Evolutionary conservation across 495 filamentous ascomycete genomes (phyloP), one percentile per base, ranked within the genome.

Genomic region (Endocarpon pusillum): DNA sequence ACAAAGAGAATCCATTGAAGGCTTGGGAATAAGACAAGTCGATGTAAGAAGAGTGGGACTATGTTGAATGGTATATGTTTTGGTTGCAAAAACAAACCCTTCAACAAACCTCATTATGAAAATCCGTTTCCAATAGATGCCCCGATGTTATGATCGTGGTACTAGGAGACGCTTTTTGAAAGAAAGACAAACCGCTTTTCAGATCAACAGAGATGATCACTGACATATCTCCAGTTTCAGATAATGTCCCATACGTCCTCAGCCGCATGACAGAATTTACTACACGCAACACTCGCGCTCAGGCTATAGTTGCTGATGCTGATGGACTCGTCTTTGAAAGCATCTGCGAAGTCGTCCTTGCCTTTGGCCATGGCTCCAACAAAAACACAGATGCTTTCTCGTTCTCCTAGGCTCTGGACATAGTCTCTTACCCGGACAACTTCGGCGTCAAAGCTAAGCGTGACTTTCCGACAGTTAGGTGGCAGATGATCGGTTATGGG

Each of bases 281-380:
- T 91, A 64, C 89, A 97, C 21, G 89, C 89, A 20, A 97, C 87
- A 61, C 84, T 93, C 30, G 89, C 89, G 48, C 81, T 91, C 29
- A 97, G 66, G 55, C 81, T 92, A 71, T 78, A 97, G 55, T 94
- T 92, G 62, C 89, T 94, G 58, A 97, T 94, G 44, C 81, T 79
- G 59, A 97, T 94, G 43, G 87, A 77, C 53, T 97, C 89, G 53
- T 97, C 89, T 44, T 94, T 89, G 60, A 76, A 85, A 23, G 67
- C 63, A 50, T 97, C 89, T 33, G 89, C 89, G 50, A 97, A 97
- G 56, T 89, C 83, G 51, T 97, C 89, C 19, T 73, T 64, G 5
- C 89, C 89, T 58, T 93, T 96, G 38, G 89, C 89, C 86, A 97
- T 96, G 36, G 89, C 89, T 40, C 89, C 89, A 25, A 97, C 84